These are phyloP conservation scores for Fusarium subglutinans DNA, from an alignment of 2,329 filamentous ascomycete genomes.

Conservation along the genomic window DNA sequence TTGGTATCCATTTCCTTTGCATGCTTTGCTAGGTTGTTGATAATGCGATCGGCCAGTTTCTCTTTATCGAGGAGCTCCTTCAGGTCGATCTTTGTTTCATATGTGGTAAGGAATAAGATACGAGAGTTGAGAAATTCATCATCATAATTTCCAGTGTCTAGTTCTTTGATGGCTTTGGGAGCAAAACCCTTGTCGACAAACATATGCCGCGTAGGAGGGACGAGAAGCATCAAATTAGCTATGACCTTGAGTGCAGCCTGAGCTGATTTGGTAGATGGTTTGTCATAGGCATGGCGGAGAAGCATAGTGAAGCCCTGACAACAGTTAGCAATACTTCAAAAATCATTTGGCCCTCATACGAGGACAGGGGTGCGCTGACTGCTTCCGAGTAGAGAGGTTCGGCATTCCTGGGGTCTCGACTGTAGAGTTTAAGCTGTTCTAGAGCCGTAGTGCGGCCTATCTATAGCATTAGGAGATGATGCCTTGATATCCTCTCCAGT, in stretches of 20 bases:
- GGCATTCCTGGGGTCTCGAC: constrained; percentile 75
- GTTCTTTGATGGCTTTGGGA: constrained; percentile 71
- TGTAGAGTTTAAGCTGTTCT: constrained; percentile 72
- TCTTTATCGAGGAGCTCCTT: constrained; percentile 57
- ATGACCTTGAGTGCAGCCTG: constrained; percentile 83
- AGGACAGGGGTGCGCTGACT: constrained; percentile 56
- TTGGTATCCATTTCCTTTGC: constrained; percentile 55
- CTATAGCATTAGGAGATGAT: constrained; percentile 18
- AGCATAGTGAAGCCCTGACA: constrained; percentile 78
- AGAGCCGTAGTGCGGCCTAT: constrained; percentile 70
- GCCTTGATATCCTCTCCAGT: not conserved
- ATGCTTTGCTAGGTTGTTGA: constrained; percentile 76
- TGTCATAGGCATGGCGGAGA: constrained; percentile 76
- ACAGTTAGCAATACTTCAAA: constrained; percentile 11
- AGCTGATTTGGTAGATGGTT: constrained; percentile 68
- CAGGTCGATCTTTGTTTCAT: constrained; percentile 60
- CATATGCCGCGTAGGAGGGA: constrained; percentile 55
- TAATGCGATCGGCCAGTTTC: constrained; percentile 65
- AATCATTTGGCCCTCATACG: not conserved
- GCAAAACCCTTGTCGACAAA: constrained; percentile 59
- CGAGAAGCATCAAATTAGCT: constrained; percentile 76
- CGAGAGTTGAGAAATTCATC: constrained; percentile 80
- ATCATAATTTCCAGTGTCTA: constrained; percentile 79
- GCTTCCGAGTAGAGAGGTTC: constrained; percentile 85
- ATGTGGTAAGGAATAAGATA: constrained; percentile 56